Base-by-base conservation (phyloP, 768 basidiomycete genomes). In the Kondoa subrosea region DNA sequence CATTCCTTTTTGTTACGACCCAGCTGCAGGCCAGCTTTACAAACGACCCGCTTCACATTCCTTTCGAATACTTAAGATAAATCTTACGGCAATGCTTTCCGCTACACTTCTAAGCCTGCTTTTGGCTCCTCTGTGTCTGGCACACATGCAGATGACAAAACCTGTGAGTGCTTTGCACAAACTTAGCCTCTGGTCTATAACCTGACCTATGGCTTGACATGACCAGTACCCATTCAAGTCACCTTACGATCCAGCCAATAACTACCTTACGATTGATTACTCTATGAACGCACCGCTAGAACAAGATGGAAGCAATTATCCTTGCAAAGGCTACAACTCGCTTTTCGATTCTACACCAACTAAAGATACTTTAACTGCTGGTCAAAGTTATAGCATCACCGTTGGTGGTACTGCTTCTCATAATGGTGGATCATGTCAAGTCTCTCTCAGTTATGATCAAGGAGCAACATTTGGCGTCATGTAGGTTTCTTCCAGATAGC, bases 311-410 rank as follows among this genome's bases (percentile, higher is more conserved):
- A 29, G 26, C 8, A 63, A 63, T 32, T 63, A 63, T n/a, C 61
- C 61, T 32, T 63, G 61, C 61, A 63, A 63, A 63, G 61, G 61
- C 61, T 63, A 63, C 61, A 27, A 63, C 16, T 29, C 26, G 16
- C 29, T 16, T n/a, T 63, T 63, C 8, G 61, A 27, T 8, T 31
- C 16, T 3, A 63, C 61, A 14, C 61, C 61, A 12, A 32, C 33
- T 32, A 63, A 63, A n/a, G 61, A 27, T n/a, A 63, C 61, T 29
- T 63, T 63, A 32, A 27, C 27, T 17, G 61, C 61, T 32, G 30
- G 30, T 59, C 30, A 25, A 25, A 33, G 8, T 4, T 27, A 15
- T 32, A 63, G 29, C 27, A 17, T 63, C 14, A 27, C 61, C 61
- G 34, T 63, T 59, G 21, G 58, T 25, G 30, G 21, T 31, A 25